Base-by-base conservation (phyloP, 805 yeast species). In the Scheffersomyces coipomensis region DNA sequence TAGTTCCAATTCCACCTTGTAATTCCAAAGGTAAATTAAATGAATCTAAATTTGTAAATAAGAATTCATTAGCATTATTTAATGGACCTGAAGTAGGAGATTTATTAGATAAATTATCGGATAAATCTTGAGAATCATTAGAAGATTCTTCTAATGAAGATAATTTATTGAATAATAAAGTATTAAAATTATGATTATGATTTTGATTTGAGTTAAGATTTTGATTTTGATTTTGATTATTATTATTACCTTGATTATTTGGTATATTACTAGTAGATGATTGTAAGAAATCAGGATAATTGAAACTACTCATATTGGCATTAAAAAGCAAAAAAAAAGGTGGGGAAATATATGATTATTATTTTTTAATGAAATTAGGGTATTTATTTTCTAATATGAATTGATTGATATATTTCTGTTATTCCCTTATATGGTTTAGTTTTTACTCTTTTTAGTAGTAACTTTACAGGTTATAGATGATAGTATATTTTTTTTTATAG, bases 1-100 rank as follows among this genome's bases (percentile, higher is more conserved):
- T 79, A 40, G 68, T 78, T 21, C 78, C 78, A 2, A 81, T 63
- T 0, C 86, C 86, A 32, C 86, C 85, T 56, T 80, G 85, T 27
- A 81, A 64, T 48, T 81, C 85, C 5, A 65, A 40, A 0, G 87
- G 86, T 37, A 81, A 60, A 44, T 59, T 64, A 55, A 76, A 76
- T 30, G 68, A 38, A 46, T 69, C 69, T 12, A 37, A 38, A 19
- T 34, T 34, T 34, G 18, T 27, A 27, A 27, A 27, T 27, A 27
- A 27, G n/a, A n/a, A n/a, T 13, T 27, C 30, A 27, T 27, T 27
- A 4, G 12, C 5, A n/a, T 27, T 27, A 5, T 5, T 27, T 5
- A 27, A 5, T 13, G 30, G 30, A 13, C 30, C 30, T 13, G 30
- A 27, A 5, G 30, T 27, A n/a, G 35, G 25, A 21, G 25, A 32